phyloP scores from a whole-genome alignment of 331 rosid species.

The Arachis monticola region DNA sequence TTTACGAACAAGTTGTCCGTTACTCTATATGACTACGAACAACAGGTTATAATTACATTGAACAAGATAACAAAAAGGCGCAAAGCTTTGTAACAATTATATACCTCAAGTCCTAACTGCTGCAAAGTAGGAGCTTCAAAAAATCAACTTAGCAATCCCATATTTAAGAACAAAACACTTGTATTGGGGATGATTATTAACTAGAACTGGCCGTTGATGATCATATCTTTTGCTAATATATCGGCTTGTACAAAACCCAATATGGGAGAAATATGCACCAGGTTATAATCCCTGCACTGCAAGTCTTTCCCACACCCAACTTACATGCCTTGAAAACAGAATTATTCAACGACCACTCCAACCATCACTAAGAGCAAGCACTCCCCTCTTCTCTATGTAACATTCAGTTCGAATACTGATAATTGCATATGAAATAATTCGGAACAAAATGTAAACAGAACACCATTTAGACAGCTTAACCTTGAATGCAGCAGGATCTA shows the following conservation, averaged over 20 bases:
- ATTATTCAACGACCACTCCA: background rate
- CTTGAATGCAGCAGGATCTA: conserved; percentile 28
- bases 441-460: background rate
- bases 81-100: background rate
- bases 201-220: background rate
- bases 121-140: background rate
- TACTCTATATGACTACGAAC: background rate
- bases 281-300: background rate
- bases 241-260: background rate
- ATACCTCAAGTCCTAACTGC: background rate
- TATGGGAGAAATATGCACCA: background rate
- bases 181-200: background rate
- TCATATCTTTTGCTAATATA: background rate
- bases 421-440: background rate
- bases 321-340: background rate
- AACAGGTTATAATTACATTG: background rate
- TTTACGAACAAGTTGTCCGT: background rate
- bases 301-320: background rate
- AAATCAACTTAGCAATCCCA: background rate
- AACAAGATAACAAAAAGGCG: background rate
- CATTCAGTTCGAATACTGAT: background rate
- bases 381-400: background rate
- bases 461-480: conserved; percentile 25
- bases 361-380: background rate
- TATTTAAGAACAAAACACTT: background rate